phyloP scores from a whole-genome alignment of 2,329 filamentous ascomycete genomes.

The Westerdykella ornata region DNA sequence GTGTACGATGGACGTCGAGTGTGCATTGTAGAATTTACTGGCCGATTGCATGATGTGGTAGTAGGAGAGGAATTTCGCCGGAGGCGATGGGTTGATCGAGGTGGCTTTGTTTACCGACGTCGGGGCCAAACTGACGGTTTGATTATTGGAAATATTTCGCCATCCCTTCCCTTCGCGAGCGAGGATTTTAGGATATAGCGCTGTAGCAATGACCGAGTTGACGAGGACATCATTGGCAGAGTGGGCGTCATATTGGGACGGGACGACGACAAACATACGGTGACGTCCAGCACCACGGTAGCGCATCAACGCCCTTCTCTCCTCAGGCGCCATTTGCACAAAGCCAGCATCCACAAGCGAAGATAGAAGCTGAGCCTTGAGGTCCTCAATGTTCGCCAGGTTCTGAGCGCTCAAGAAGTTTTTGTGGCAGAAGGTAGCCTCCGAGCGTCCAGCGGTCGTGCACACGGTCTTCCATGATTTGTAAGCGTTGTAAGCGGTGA shows the following conservation, averaged over 20 bases:
- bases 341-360: slow-evolving; percentile 82
- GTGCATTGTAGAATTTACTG: slow-evolving; percentile 78
- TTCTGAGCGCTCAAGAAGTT: slow-evolving; percentile 90
- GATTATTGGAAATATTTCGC: slow-evolving; percentile 89
- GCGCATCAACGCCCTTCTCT: slow-evolving; percentile 62
- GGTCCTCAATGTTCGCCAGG: slow-evolving; percentile 84
- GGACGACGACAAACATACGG: slow-evolving; percentile 77
- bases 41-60: slow-evolving; percentile 95
- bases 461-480: slow-evolving; percentile 79
- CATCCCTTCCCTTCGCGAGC: slow-evolving; percentile 78
- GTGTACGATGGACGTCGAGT: slow-evolving; percentile 61
- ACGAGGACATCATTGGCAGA: slow-evolving; percentile 74
- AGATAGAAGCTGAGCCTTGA: slow-evolving; percentile 84
- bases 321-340: slow-evolving; percentile 64
- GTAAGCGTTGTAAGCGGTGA: slow-evolving; percentile 94
- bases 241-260: slow-evolving; percentile 65
- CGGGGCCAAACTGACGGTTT: slow-evolving; percentile 78
- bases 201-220: slow-evolving; percentile 80
- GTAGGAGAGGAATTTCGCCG: slow-evolving; percentile 77
- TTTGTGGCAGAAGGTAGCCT: slow-evolving; percentile 87
- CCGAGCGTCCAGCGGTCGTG: slow-evolving; percentile 61
- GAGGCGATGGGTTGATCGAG: slow-evolving; percentile 29
- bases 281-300: slow-evolving; percentile 60
- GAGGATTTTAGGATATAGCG: slow-evolving; percentile 91
- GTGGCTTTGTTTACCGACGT: slow-evolving; percentile 75